Conservation (phyloP, 306 rosid species). For the Psophocarpus tetragonolobus region DNA sequence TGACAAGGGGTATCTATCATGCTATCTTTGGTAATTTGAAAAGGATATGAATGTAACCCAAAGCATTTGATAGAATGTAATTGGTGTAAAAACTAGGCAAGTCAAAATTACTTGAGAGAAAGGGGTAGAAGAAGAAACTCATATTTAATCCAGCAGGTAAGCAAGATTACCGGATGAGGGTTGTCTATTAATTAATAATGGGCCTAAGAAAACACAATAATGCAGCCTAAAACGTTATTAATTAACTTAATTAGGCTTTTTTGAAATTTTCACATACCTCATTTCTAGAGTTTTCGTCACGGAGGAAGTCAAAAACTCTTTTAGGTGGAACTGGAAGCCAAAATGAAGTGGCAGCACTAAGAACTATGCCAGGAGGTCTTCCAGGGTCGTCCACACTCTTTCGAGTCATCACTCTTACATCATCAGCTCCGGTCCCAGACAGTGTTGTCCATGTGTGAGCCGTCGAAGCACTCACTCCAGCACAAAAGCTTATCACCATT, state of each 20-base stretch:
- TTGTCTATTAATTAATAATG: neutral
- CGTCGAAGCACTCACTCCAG: conserved; percentile 96
- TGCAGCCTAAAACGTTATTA: neutral
- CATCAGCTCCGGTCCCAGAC: conserved; percentile 92
- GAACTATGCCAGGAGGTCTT: conserved; percentile 91
- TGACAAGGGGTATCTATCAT: neutral
- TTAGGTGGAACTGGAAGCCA: conserved; percentile 95
- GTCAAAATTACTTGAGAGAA: neutral
- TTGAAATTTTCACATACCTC: conserved; percentile 56
- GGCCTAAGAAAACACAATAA: neutral
- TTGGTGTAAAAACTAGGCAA: neutral
- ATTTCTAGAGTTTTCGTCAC: conserved; percentile 82
- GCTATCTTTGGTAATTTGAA: conserved; percentile 19
- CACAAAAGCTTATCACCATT: conserved; percentile 94
- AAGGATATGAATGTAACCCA: neutral
- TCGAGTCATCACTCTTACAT: conserved; percentile 92
- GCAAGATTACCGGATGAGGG: conserved; percentile 1
- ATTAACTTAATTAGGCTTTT: neutral
- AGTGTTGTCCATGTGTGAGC: conserved; percentile 95
- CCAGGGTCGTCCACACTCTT: conserved; percentile 97
- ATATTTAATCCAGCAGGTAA: neutral
- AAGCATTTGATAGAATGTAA: neutral
- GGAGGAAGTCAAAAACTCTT: conserved; percentile 86
- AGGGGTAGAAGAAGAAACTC: neutral
- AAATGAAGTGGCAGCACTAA: conserved; percentile 94